phyloP scores from a whole-genome alignment of 2,329 filamentous ascomycete species.

The Colletotrichum tabaci region DNA sequence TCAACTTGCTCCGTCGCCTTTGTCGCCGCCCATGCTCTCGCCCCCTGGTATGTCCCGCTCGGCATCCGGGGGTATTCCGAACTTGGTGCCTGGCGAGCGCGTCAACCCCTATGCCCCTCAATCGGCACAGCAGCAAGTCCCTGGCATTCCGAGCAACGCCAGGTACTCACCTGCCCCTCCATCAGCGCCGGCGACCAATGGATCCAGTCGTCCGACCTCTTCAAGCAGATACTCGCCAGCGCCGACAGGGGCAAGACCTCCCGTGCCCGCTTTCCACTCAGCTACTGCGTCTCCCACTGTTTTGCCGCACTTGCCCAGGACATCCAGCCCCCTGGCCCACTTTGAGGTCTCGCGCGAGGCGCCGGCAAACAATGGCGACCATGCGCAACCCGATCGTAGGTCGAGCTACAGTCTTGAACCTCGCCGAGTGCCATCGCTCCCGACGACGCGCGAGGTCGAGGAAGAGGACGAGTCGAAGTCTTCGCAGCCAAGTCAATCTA shows the following conservation, averaged over 20 bases:
- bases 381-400: constrained; percentile 61
- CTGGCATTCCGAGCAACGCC: constrained; percentile 55
- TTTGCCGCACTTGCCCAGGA: constrained; percentile 73
- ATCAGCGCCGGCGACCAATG: constrained; percentile 57
- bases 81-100: constrained; percentile 68
- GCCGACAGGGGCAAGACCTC: constrained; percentile 57
- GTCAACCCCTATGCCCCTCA: constrained; percentile 68
- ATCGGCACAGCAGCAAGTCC: constrained; percentile 51
- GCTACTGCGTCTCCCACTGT: constrained; percentile 56
- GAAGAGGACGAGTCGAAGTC: constrained; percentile 63
- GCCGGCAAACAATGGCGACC: constrained; percentile 56
- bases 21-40: constrained; percentile 34
- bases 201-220: constrained; percentile 55
- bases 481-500: constrained; percentile 20
- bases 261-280: constrained; percentile 59
- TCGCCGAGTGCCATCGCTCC: constrained; percentile 70
- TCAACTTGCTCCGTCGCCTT: constrained; percentile 45
- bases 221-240: constrained; percentile 69
- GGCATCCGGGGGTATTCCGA: constrained; percentile 48
- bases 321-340: constrained; percentile 76
- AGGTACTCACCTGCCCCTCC: constrained; percentile 75
- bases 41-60: constrained; percentile 38
- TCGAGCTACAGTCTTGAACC: constrained; percentile 69
- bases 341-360: constrained; percentile 65
- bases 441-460: constrained; percentile 74